phyloP scores from a whole-genome alignment of 2,329 filamentous ascomycete genomes.

The Phaeosphaeriaceae sp. region DNA sequence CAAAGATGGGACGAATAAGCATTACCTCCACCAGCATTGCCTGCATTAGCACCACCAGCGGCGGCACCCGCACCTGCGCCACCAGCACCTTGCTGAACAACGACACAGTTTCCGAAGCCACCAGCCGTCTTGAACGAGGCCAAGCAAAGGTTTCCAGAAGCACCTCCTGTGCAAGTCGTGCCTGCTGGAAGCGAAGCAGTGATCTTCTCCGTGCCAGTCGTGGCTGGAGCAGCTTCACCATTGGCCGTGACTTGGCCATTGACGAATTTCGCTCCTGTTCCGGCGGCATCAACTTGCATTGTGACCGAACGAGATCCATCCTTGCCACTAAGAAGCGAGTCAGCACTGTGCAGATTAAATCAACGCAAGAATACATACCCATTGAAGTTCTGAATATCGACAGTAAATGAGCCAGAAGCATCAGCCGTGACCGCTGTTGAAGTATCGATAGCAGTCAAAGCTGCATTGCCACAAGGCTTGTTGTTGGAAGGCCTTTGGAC shows the following conservation, averaged over 20 bases:
- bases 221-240: conserved; percentile 6
- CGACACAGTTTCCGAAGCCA: conserved; percentile 9
- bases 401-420: conserved; percentile 6
- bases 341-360: neutral
- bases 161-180: conserved; percentile 4
- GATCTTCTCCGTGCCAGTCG: conserved; percentile 9
- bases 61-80: neutral
- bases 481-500: conserved; percentile 4
- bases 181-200: conserved; percentile 9
- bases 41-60: conserved; percentile 2
- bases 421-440: conserved; percentile 6
- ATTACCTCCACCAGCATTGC: neutral
- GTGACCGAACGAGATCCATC: conserved; percentile 8
- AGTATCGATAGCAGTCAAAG: conserved; percentile 7
- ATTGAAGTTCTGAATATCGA: conserved; percentile 5
- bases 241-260: conserved; percentile 5
- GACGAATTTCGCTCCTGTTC: conserved; percentile 5
- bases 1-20: neutral
- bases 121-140: conserved; percentile 10
- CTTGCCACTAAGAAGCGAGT: conserved; percentile 1
- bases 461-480: conserved; percentile 8
- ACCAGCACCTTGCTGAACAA: conserved; percentile 8
- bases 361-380: neutral
- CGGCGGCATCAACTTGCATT: conserved; percentile 8
- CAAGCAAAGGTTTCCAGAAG: conserved; percentile 6